Base-by-base conservation (phyloP, 257 asterid species). In the Petrea volubilis region DNA sequence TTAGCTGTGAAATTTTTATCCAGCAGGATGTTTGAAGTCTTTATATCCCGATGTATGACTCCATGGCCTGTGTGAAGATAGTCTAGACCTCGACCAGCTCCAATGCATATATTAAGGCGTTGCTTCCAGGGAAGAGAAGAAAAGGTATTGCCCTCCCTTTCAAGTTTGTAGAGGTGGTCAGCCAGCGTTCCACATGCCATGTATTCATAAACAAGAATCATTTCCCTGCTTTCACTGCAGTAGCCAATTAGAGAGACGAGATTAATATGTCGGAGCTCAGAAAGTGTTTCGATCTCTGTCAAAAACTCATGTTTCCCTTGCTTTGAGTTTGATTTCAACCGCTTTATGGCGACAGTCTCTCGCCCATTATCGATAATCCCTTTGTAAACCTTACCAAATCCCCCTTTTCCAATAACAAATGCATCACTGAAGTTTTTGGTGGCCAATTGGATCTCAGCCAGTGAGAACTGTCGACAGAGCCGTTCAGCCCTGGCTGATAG, bases 171-270 rank as follows among this genome's bases (percentile, higher is more conserved):
- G 27, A 86, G 85, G 46, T 81, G 83, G 60, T 83, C n/a, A n/a
- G n/a, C n/a, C n/a, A n/a, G n/a, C n/a, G n/a, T n/a, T n/a, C n/a
- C n/a, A n/a, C n/a, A n/a, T n/a, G n/a, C n/a, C n/a, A n/a, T n/a
- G n/a, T n/a, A n/a, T n/a, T n/a, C n/a, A n/a, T n/a, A n/a, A n/a
- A 85, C 79, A 78, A 86, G 59, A 33, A 82, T 60, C 87, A 71
- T 84, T 64, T 87, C 90, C 8, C 67, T 24, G 17, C 44, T 63
- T 55, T 82, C 90, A 24, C 60, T 80, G 78, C 88, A 87, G 64
- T 84, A 87, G 20, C 90, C 90, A 25, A 84, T 78, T 20, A 87
- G 74, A 55, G 88, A 77, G 60, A 87, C 81, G 4, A 87, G 86
- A 77, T 84, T 73, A 40, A 75, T 73, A 65, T 87, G 89, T 20